Percentiles rank a stretch among this genome's conserved stretches.
Evolutionary conservation across 1,284 basidiomycete genomes (phyloP).

Genomic region (Chalciporus piperatoides): DNA sequence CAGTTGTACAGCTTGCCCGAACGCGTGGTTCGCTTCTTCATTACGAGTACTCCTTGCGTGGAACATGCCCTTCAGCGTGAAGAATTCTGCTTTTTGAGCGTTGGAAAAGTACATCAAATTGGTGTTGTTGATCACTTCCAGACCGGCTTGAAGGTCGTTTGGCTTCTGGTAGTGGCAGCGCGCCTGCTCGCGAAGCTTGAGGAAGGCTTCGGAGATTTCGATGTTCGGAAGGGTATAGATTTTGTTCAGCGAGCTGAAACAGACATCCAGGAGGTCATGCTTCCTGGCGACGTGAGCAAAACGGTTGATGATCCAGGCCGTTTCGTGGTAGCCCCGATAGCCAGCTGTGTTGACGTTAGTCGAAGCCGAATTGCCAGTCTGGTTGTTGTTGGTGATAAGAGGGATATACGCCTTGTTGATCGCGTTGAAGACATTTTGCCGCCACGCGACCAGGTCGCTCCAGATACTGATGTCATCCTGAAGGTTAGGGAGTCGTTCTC

Average conservation of each 20-base stretch:
- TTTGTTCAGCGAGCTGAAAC: slow-evolving; percentile 92
- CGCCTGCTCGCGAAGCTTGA: slow-evolving; percentile 99
- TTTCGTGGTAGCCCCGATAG: slow-evolving; percentile 99
- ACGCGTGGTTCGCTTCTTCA: slow-evolving; percentile 91
- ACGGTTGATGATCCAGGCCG: slow-evolving; percentile 99
- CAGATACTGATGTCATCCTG: slow-evolving; percentile 99
- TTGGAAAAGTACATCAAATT: slow-evolving; percentile 98
- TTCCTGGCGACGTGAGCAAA: slow-evolving; percentile 99
- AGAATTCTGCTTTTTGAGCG: slow-evolving; percentile 97
- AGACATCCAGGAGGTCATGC: slow-evolving; percentile 95
- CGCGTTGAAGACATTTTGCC: slow-evolving; percentile 90
- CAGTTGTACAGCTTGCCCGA: slow-evolving; percentile 93
- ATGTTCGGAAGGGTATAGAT: slow-evolving; percentile 99
- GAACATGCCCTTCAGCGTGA: slow-evolving; percentile 99
- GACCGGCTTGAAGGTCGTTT: slow-evolving; percentile 87
- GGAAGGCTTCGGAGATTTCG: slow-evolving; percentile 99
- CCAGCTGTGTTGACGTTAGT: slow-evolving; percentile 82
- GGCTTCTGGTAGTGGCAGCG: slow-evolving; percentile 97
- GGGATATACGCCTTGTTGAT: slow-evolving; percentile 98
- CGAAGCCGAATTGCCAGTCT: slow-evolving; percentile 45
- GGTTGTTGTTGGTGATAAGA: slow-evolving; percentile 61
- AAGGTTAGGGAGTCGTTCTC: slow-evolving; percentile 92
- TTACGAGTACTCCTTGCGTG: slow-evolving; percentile 84
- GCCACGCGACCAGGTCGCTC: slow-evolving; percentile 98
- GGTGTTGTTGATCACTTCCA: slow-evolving; percentile 99